Base-by-base conservation (phyloP, 257 asterid genomes). In the Handroanthus guayacan region DNA sequence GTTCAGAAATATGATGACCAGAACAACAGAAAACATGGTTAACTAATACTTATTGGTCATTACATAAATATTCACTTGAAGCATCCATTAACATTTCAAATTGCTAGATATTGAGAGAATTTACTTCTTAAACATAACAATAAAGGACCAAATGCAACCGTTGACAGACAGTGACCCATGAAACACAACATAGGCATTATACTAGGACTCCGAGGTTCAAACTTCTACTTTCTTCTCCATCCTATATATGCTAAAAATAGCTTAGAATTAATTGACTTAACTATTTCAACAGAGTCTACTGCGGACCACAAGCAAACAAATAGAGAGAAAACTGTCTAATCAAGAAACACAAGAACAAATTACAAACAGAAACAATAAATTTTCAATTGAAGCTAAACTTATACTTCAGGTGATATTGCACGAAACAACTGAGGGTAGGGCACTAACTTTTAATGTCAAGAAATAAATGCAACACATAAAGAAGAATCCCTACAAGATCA, bases 381-480 rank as follows among this genome's bases (percentile, higher is more conserved):
- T 9, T n/a, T 39, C 50, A 13, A 75, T 17, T 68, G 51, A 64
- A 56, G 36, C 58, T 43, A 17, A 67, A 51, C 74, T 18, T 47
- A 61, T 17, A 55, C 6, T 66, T 57, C 3, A 67, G 31, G 31
- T 25, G 31, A 25, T 25, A 25, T 25, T 25, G 31, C 31, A 25
- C 31, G 31, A 1, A 25, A 25, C 31, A 25, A 36, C 16, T n/a
- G 51, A 65, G 18, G 41, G 3, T 11, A 36, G 41, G 17, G 50
- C 43, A 52, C 63, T 14, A 65, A 48, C 36, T 48, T 63, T 8
- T 17, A n/a, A 5, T 34, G 18, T 55, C 67, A 64, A 74, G 4
- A 16, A 48, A 62, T 14, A 72, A 80, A 76, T 82, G 75, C 82
- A 79, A 74, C 74, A 81, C 79, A 47, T 25, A 75, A 55, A 62